Evolutionary conservation across 2,329 filamentous ascomycete genomes (phyloP).

Genomic region (Leptographium galeiforme): DNA sequence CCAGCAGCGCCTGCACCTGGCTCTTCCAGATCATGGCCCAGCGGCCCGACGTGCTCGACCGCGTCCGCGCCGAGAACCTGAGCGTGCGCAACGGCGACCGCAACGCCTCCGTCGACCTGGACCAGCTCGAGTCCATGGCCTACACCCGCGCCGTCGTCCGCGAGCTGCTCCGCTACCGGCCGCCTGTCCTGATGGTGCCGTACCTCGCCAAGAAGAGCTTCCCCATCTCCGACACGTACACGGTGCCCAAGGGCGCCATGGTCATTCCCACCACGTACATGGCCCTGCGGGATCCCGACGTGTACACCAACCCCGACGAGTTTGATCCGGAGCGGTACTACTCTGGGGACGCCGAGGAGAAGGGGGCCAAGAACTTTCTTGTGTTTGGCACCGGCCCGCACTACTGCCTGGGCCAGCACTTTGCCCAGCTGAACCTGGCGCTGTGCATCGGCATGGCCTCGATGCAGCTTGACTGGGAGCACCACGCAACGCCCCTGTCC

Average conservation of each 20-base stretch:
- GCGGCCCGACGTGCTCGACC: constrained; percentile 81
- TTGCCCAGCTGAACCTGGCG: constrained; percentile 79
- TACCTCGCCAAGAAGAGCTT: constrained; percentile 93
- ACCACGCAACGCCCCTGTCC: constrained; percentile 67
- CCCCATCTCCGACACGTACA: constrained; percentile 76
- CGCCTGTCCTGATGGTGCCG: constrained; percentile 93
- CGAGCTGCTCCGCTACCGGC: constrained; percentile 84
- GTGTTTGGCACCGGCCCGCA: constrained; percentile 94
- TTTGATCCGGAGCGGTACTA: constrained; percentile 92
- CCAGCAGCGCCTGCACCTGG: constrained; percentile 87
- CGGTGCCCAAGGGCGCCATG: constrained; percentile 92
- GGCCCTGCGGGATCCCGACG: constrained; percentile 80
- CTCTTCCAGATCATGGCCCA: constrained; percentile 90
- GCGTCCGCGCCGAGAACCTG: constrained; percentile 83
- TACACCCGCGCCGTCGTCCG: constrained; percentile 89
- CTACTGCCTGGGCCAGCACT: constrained; percentile 90
- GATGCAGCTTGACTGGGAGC: constrained; percentile 77
- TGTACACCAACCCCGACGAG: constrained; percentile 76
- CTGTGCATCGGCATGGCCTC: constrained; percentile 84
- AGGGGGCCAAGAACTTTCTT: constrained; percentile 83
- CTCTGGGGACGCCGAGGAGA: constrained; percentile 73
- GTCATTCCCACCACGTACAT: constrained; percentile 84
- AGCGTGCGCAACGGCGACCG: constrained; percentile 61
- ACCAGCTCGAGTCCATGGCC: constrained; percentile 74
- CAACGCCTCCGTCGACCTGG: constrained; percentile 59